Percentiles rank a stretch among this genome's conserved stretches.
phyloP scores from a whole-genome alignment of 164 flowering plant genomes.

The Akebia trifoliata region DNA sequence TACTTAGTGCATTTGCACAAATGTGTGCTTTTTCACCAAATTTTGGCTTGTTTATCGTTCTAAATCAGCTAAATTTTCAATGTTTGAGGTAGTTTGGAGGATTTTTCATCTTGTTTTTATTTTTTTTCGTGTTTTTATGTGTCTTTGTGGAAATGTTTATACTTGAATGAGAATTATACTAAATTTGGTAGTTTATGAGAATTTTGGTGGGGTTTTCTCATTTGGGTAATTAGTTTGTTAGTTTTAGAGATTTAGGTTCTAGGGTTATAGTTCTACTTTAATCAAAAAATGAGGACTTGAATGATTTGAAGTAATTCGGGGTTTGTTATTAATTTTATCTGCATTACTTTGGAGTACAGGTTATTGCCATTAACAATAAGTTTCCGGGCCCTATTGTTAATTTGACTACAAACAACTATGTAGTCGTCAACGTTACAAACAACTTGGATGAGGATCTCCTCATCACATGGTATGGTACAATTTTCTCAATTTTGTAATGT shows the following conservation, averaged over 20 bases:
- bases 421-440: slow-evolving; percentile 72
- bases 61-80: slow-evolving; percentile 3
- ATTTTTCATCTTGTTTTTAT: slow-evolving; percentile 1
- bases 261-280: too few relatives aligned
- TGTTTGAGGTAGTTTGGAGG: neutral
- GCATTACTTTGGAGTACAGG: slow-evolving; percentile 42
- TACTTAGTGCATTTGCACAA: neutral
- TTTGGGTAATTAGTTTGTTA: neutral
- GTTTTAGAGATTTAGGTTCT: too few relatives aligned
- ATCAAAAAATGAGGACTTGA: too few relatives aligned
- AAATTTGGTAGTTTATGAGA: neutral
- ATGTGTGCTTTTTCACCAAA: too few relatives aligned
- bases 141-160: neutral
- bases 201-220: neutral
- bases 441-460: slow-evolving; percentile 77
- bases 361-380: slow-evolving; percentile 72
- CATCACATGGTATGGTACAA: slow-evolving; percentile 62
- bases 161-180: neutral
- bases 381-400: slow-evolving; percentile 91
- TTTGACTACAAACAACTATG: slow-evolving; percentile 77
- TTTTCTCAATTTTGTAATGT: neutral
- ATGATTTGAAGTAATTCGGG: neutral
- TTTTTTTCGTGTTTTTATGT: neutral
- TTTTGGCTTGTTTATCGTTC: neutral
- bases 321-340: neutral